These are phyloP conservation scores for Thuidium tamariscinum DNA, from an alignment of 225 moss, liverwort and hornwort species.

Conservation along the genomic window DNA sequence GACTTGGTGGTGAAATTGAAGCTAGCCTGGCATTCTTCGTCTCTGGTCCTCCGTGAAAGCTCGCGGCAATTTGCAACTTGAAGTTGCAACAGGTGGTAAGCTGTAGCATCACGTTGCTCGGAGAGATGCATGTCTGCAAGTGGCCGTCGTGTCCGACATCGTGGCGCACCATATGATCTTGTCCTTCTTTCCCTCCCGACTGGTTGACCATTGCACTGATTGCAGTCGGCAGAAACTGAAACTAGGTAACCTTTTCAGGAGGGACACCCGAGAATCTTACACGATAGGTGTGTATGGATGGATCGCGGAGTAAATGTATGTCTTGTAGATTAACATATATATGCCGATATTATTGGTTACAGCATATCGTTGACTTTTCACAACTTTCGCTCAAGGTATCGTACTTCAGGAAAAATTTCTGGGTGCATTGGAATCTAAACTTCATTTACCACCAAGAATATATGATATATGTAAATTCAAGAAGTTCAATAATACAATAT, in stretches of 20 bases:
- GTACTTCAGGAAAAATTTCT: neutral
- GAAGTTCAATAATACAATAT: neutral
- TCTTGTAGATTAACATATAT: neutral
- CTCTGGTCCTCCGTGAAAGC: neutral
- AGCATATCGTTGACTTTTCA: neutral
- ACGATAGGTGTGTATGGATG: neutral
- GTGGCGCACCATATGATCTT: neutral
- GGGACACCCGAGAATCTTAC: neutral
- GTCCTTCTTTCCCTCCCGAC: neutral
- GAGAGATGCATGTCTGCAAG: too few species aligned
- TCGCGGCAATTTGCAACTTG: neutral
- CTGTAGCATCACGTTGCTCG: neutral
- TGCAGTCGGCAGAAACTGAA: neutral
- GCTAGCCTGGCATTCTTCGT: neutral
- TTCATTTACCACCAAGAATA: neutral
- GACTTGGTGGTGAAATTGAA: neutral
- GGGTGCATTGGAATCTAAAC: neutral
- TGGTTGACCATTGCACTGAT: too few species aligned
- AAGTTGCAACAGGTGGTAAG: neutral
- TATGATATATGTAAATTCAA: neutral
- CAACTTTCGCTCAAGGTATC: neutral
- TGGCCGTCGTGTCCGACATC: neutral
- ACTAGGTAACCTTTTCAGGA: neutral
- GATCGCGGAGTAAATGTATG: neutral
- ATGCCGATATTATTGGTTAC: neutral